Evolutionary conservation across 2,329 filamentous ascomycete genomes (phyloP).

Genomic region (Curvularia hawaiiensis): DNA sequence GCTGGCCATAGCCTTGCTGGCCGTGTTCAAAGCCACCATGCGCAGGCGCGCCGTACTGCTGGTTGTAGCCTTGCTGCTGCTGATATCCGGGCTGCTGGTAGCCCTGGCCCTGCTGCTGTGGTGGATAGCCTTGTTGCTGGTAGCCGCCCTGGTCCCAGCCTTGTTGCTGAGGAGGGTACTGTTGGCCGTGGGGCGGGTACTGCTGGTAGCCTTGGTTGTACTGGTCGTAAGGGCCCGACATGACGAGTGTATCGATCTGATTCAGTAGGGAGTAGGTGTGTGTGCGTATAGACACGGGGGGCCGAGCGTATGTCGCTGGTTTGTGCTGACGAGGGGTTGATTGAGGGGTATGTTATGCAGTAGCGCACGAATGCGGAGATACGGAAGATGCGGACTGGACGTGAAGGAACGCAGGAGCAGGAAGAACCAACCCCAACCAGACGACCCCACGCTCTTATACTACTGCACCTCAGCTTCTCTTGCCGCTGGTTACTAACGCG

Average conservation of each 20-base stretch:
- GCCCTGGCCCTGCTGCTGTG: constrained; percentile 37
- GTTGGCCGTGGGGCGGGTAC: constrained; percentile 42
- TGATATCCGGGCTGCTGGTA: constrained; percentile 39
- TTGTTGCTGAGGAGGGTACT: constrained; percentile 37
- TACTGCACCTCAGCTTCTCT: constrained; percentile 18
- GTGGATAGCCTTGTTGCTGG: constrained; percentile 37
- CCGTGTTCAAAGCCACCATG: constrained; percentile 58
- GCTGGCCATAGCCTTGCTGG: constrained; percentile 45
- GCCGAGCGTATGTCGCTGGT: background rate
- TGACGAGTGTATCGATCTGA: constrained; percentile 33
- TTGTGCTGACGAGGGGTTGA: constrained; percentile 17
- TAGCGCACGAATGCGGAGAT: background rate
- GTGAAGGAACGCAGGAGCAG: constrained; percentile 2
- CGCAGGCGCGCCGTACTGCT: constrained; percentile 53
- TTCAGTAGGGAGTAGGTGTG: background rate
- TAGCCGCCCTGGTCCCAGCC: constrained; percentile 40
- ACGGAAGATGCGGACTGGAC: background rate
- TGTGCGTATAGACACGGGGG: background rate
- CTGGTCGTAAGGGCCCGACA: constrained; percentile 60
- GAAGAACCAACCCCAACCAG: constrained; percentile 10
- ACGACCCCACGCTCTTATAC: constrained; percentile 23
- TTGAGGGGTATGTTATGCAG: constrained; percentile 17
- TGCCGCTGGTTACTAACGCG: constrained; percentile 9
- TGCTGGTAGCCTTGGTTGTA: constrained; percentile 47
- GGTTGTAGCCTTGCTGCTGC: constrained; percentile 38